A percentile compares a stretch with the other conserved stretches of the same genome.
Conservation (phyloP, 495 filamentous ascomycete species). For the Delitschia confertaspora region DNA sequence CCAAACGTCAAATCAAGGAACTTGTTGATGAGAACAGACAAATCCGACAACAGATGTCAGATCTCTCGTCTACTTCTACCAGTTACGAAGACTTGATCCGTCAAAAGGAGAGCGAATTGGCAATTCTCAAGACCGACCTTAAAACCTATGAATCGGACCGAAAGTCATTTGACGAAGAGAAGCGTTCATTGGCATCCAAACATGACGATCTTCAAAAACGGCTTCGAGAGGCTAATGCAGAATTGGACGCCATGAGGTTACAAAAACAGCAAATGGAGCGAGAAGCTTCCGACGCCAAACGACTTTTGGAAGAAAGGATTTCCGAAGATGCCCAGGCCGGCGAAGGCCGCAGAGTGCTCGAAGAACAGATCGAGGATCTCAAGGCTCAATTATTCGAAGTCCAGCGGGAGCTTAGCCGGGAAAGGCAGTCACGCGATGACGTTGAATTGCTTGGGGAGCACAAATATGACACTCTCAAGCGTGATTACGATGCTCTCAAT, state of each 20-base stretch:
- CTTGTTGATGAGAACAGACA: slow-evolving; percentile 72
- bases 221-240: slow-evolving; percentile 76
- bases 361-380: slow-evolving; percentile 77
- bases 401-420: slow-evolving; percentile 80
- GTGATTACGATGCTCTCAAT: slow-evolving; percentile 80
- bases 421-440: slow-evolving; percentile 92
- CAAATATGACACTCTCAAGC: slow-evolving; percentile 68
- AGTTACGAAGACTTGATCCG: slow-evolving; percentile 88
- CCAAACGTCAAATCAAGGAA: slow-evolving; percentile 61
- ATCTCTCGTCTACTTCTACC: slow-evolving; percentile 85
- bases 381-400: slow-evolving; percentile 76
- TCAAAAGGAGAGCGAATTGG: slow-evolving; percentile 87
- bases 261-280: slow-evolving; percentile 76
- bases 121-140: slow-evolving; percentile 71
- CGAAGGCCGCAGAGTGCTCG: slow-evolving; percentile 75
- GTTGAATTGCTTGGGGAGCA: slow-evolving; percentile 87
- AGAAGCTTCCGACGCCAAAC: slow-evolving; percentile 81
- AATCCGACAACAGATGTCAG: slow-evolving; percentile 75
- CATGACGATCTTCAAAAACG: slow-evolving; percentile 72
- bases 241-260: slow-evolving; percentile 75
- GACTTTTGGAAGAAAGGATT: slow-evolving; percentile 75
- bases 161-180: slow-evolving; percentile 68
- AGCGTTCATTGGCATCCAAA: slow-evolving; percentile 54
- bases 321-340: slow-evolving; percentile 71
- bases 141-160: slow-evolving; percentile 70